phyloP scores from a whole-genome alignment of 768 basidiomycete genomes.

The Pleurotus tuoliensis region DNA sequence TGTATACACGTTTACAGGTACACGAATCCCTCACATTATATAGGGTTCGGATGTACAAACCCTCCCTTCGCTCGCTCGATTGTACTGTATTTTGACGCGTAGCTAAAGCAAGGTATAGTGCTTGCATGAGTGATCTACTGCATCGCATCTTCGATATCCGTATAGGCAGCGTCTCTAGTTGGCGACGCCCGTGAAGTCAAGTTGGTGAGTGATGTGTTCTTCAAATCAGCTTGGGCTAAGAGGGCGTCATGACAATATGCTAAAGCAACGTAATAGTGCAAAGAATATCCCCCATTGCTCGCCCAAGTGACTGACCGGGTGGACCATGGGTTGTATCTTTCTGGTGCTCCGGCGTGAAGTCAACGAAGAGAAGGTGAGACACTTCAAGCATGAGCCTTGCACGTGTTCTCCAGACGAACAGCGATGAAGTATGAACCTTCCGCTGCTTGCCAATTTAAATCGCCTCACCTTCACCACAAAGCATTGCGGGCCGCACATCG shows the following conservation, averaged over 20 bases:
- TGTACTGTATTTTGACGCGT: neutral
- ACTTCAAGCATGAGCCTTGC: neutral
- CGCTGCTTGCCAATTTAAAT: neutral
- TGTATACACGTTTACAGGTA: too few species aligned
- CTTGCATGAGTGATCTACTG: too few species aligned
- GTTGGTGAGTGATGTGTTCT: conserved; percentile 39
- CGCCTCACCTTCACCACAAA: too few species aligned
- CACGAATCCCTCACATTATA: too few species aligned
- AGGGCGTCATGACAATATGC: conserved; percentile 46
- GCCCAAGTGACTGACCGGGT: conserved; percentile 18
- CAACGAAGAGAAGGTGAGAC: neutral
- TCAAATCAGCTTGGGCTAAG: conserved; percentile 48
- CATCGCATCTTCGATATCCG: too few species aligned
- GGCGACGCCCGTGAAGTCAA: conserved; percentile 25
- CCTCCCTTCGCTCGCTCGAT: too few species aligned
- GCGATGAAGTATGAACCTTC: neutral
- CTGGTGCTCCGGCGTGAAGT: conserved; percentile 15
- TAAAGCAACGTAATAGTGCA: conserved; percentile 18
- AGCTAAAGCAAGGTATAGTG: too few species aligned
- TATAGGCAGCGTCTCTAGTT: too few species aligned
- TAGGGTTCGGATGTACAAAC: too few species aligned
- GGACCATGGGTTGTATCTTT: conserved; percentile 19
- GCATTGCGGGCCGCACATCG: too few species aligned
- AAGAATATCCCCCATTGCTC: conserved; percentile 13
- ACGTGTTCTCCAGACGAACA: neutral